Conservation (phyloP, 495 filamentous ascomycete genomes). For the Umbilicaria muhlenbergii region DNA sequence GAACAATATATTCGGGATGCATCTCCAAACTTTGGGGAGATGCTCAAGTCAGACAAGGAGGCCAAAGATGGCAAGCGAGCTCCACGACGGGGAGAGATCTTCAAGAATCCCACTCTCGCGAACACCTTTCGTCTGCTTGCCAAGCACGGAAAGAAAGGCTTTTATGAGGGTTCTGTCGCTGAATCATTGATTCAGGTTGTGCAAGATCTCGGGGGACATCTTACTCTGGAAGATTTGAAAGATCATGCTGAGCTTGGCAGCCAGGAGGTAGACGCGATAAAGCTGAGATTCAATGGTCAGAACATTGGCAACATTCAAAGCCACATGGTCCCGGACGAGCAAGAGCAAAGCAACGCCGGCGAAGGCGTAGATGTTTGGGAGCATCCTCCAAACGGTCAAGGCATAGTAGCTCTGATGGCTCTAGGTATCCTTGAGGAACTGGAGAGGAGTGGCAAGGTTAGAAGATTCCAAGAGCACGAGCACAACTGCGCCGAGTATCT, state of each 20-base stretch:
- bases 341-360: conserved; percentile 25
- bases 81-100: conserved; percentile 71
- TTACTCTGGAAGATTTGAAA: conserved; percentile 66
- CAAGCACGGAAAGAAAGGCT: conserved; percentile 70
- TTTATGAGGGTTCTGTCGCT: conserved; percentile 76
- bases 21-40: conserved; percentile 71
- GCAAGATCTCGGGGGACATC: conserved; percentile 56
- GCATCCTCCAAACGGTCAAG: conserved; percentile 95
- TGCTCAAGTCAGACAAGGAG: conserved; percentile 59
- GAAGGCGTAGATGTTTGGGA: conserved; percentile 79
- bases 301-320: conserved; percentile 31
- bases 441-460: conserved; percentile 55
- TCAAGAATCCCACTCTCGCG: conserved; percentile 71
- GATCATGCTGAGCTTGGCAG: conserved; percentile 57
- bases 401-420: conserved; percentile 87
- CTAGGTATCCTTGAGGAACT: conserved; percentile 80
- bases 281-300: conserved; percentile 58
- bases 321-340: conserved; percentile 24
- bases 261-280: conserved; percentile 70
- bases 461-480: conserved; percentile 45
- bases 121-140: conserved; percentile 70
- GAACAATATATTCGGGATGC: conserved; percentile 47
- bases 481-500: conserved; percentile 72
- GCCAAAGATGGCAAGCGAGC: conserved; percentile 50
- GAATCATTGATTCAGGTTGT: conserved; percentile 65